phyloP scores from a whole-genome alignment of 108 stramenopile genomes.

The Skeletonema costatum region DNA sequence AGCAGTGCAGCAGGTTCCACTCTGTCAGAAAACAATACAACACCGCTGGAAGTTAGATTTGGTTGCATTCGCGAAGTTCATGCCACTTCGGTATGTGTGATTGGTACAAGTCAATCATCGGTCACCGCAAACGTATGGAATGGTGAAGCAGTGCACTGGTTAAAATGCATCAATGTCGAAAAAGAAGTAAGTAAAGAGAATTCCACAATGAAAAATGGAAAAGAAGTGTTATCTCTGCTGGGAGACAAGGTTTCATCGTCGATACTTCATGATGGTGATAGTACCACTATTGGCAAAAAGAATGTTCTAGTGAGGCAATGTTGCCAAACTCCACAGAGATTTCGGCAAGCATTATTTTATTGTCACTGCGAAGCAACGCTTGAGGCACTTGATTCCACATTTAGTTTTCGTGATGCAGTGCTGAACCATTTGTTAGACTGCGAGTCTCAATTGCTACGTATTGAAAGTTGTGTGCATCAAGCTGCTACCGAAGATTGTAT shows the following conservation, averaged over 20 bases:
- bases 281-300: slow-evolving; percentile 4
- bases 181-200: not conserved
- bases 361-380: slow-evolving; percentile 78
- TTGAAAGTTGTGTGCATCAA: slow-evolving; percentile 9
- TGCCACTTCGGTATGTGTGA: slow-evolving; percentile 32
- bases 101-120: slow-evolving; percentile 1
- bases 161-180: slow-evolving; percentile 38
- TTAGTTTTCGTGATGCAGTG: slow-evolving; percentile 70
- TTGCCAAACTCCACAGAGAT: slow-evolving; percentile 54
- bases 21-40: slow-evolving; percentile 27
- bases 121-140: slow-evolving; percentile 25
- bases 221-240: slow-evolving; percentile 29
- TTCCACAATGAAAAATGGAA: slow-evolving; percentile 18
- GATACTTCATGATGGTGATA: slow-evolving; percentile 5
- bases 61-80: slow-evolving; percentile 51
- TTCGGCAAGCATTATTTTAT: slow-evolving; percentile 72
- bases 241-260: slow-evolving; percentile 21
- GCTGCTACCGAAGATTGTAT: slow-evolving; percentile 37
- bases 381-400: slow-evolving; percentile 65
- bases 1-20: slow-evolving; percentile 15
- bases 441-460: slow-evolving; percentile 28
- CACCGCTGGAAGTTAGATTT: slow-evolving; percentile 39
- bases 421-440: slow-evolving; percentile 55
- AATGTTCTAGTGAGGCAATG: slow-evolving; percentile 26
- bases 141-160: slow-evolving; percentile 47